Percentiles rank a stretch among this genome's conserved stretches.
phyloP scores from a whole-genome alignment of 306 rosid species.

The Citrullus mucosospermus region DNA sequence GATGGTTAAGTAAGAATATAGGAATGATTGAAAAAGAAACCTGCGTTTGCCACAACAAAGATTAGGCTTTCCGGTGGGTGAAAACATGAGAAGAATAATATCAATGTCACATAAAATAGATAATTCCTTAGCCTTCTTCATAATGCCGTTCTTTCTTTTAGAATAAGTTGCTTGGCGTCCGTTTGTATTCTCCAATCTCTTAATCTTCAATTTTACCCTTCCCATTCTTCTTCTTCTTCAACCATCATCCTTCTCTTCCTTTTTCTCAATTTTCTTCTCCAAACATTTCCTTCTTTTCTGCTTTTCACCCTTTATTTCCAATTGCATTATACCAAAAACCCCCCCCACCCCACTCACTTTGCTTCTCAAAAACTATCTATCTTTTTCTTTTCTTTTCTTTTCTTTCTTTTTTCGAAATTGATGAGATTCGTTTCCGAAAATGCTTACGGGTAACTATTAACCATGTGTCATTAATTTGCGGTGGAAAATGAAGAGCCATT shows the following conservation, averaged over 20 bases:
- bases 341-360: no score
- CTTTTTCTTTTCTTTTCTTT: no score
- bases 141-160: conserved; percentile 67
- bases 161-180: conserved; percentile 79
- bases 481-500: background rate
- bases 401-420: no score
- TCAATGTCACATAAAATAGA: conserved; percentile 80
- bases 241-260: no score
- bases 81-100: conserved; percentile 90
- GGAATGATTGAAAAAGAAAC: background rate
- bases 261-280: no score
- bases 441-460: background rate
- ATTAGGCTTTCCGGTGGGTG: conserved; percentile 78
- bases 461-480: background rate
- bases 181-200: conserved; percentile 68
- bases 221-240: conserved; percentile 50
- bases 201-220: conserved; percentile 78
- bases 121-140: conserved; percentile 79
- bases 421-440: no score
- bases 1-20: no score
- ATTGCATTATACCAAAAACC: background rate
- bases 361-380: no score
- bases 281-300: no score
- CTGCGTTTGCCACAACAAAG: conserved; percentile 62
- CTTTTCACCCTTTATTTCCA: background rate